These are phyloP conservation scores for Malbranchea zuffiana DNA, from an alignment of 2,329 filamentous ascomycete genomes.

Conservation along the genomic window DNA sequence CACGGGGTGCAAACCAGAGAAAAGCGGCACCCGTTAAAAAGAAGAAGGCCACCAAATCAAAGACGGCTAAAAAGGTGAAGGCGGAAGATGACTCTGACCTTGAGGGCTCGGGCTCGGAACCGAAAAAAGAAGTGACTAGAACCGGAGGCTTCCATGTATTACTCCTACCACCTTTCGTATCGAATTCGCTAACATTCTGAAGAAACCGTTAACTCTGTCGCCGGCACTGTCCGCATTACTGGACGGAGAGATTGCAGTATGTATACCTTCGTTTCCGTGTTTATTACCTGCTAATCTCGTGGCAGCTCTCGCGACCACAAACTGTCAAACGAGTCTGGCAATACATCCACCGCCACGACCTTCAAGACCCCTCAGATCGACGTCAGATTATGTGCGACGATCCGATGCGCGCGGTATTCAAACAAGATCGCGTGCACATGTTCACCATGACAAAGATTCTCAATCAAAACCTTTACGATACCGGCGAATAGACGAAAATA, in stretches of 20 bases:
- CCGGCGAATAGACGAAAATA: slow-evolving; percentile 33
- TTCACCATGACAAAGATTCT: slow-evolving; percentile 99
- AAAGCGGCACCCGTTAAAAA: slow-evolving; percentile 52
- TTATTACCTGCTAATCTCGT: not conserved
- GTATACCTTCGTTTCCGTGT: slow-evolving; percentile 10
- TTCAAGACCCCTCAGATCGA: slow-evolving; percentile 86
- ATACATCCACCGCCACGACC: slow-evolving; percentile 76
- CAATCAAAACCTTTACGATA: slow-evolving; percentile 75
- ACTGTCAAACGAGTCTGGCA: slow-evolving; percentile 95
- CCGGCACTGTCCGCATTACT: slow-evolving; percentile 36
- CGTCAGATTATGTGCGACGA: slow-evolving; percentile 91
- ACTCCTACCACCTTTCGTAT: slow-evolving; percentile 3
- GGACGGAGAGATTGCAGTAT: slow-evolving; percentile 35
- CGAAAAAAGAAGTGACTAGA: slow-evolving; percentile 53
- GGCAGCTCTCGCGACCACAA: slow-evolving; percentile 77
- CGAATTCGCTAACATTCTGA: not conserved
- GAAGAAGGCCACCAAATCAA: slow-evolving; percentile 40
- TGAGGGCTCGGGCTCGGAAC: slow-evolving; percentile 50
- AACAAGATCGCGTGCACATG: slow-evolving; percentile 86
- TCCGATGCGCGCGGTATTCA: slow-evolving; percentile 83
- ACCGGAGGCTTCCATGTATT: slow-evolving; percentile 82
- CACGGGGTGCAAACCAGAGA: slow-evolving; percentile 57
- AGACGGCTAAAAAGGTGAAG: slow-evolving; percentile 58
- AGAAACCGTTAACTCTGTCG: slow-evolving; percentile 40
- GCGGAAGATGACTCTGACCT: slow-evolving; percentile 71